A percentile compares a stretch with the other conserved stretches of the same genome.
Evolutionary conservation across 1,284 basidiomycete species (phyloP).

Genomic region (Flammula alnicola): DNA sequence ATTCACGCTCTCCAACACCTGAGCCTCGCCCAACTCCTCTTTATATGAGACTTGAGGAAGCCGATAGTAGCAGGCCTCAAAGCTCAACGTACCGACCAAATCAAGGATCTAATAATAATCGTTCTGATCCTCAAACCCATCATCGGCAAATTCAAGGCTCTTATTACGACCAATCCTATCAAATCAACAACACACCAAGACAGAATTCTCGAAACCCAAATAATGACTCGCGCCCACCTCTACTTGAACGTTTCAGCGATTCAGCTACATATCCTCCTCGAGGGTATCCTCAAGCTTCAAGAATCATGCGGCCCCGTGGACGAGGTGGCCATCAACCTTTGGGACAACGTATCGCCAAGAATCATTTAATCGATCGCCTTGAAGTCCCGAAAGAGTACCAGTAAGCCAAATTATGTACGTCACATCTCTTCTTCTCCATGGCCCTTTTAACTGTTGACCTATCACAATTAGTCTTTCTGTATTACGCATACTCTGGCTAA

Average conservation of each 20-base stretch:
- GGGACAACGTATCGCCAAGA: constrained; percentile 7
- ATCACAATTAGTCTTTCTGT: no score
- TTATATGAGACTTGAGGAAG: constrained; percentile 1
- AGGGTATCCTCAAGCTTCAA: background rate
- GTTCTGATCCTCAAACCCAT: background rate
- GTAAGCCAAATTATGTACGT: background rate
- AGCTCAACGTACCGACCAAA: background rate
- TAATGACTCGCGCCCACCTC: constrained; percentile 9
- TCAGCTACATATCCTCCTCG: background rate
- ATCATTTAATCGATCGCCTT: constrained; percentile 17
- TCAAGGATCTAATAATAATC: background rate
- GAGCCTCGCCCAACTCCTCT: constrained; percentile 6
- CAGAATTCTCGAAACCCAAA: constrained; percentile 4
- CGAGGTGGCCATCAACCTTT: constrained; percentile 3
- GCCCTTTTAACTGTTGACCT: no score
- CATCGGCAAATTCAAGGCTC: background rate
- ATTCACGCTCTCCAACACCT: constrained; percentile 21
- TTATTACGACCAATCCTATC: background rate
- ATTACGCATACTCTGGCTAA: no score
- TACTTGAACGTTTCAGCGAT: constrained; percentile 24
- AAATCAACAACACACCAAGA: constrained; percentile 1
- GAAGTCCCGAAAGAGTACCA: background rate
- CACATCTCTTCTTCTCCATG: background rate
- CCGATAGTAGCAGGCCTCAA: constrained; percentile 1
- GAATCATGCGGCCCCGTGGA: constrained; percentile 9